Evolutionary conservation across 1,139 yeast genomes (phyloP).

Genomic region (Yamadazyma songkhlaensis): DNA sequence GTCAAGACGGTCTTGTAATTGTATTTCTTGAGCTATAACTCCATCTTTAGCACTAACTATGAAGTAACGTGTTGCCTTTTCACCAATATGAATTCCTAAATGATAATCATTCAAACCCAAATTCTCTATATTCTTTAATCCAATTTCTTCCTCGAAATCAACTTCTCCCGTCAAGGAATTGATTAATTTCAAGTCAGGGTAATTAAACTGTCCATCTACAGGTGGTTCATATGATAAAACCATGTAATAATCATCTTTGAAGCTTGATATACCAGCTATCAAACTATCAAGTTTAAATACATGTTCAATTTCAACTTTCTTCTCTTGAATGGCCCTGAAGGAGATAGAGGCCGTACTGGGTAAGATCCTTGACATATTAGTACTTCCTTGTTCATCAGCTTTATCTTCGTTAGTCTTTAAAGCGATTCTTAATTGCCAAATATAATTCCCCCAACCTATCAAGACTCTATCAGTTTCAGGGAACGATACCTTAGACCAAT

Average conservation of each 20-base stretch:
- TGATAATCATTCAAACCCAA: constrained; percentile 81
- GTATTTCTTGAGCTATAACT: constrained; percentile 69
- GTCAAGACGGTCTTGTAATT: constrained; percentile 60
- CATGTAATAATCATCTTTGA: constrained; percentile 63
- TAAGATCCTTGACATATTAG: constrained; percentile 34
- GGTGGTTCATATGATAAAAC: constrained; percentile 57
- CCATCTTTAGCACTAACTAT: constrained; percentile 82
- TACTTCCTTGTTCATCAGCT: constrained; percentile 6
- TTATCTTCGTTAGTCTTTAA: constrained; percentile 18
- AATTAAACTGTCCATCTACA: constrained; percentile 23
- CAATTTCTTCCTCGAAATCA: constrained; percentile 79
- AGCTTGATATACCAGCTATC: constrained; percentile 76
- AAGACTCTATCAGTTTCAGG: constrained; percentile 68
- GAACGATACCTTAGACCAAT: constrained; percentile 74
- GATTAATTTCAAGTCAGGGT: constrained; percentile 72
- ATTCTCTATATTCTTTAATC: constrained; percentile 54
- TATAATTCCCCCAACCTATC: constrained; percentile 79
- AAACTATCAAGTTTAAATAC: constrained; percentile 55
- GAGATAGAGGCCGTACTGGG: constrained; percentile 70
- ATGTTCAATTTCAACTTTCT: constrained; percentile 55
- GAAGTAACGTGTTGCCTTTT: constrained; percentile 46
- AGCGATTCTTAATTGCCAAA: constrained; percentile 69
- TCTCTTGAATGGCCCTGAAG: constrained; percentile 55
- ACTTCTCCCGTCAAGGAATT: constrained; percentile 69
- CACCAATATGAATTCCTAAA: constrained; percentile 48